These are phyloP conservation scores for Papiliotrema terrestris DNA, from an alignment of 1,284 basidiomycete species.

Conservation along the genomic window DNA sequence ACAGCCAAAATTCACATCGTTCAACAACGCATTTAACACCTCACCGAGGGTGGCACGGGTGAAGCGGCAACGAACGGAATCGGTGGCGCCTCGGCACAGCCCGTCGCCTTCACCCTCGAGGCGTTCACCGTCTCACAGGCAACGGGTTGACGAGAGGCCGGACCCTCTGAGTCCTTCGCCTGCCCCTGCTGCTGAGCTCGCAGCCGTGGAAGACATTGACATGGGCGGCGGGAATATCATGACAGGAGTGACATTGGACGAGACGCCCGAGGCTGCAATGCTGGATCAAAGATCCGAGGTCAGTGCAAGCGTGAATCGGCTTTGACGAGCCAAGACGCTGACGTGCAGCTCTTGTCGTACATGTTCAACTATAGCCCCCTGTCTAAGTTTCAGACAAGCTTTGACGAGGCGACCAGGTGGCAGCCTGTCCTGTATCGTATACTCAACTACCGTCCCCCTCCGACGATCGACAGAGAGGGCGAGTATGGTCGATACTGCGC, in stretches of 20 bases:
- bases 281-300: not conserved
- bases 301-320: not conserved
- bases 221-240: not conserved
- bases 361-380: conserved; percentile 27
- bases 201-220: not conserved
- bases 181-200: not conserved
- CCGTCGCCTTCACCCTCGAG: conserved; percentile 8
- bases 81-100: conserved; percentile 14
- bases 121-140: not conserved
- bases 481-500: conserved; percentile 9
- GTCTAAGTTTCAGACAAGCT: conserved; percentile 14
- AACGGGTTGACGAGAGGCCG: not conserved
- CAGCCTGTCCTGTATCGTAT: conserved; percentile 32
- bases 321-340: not conserved
- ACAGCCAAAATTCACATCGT: conserved; percentile 18
- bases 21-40: conserved; percentile 35
- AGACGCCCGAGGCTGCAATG: not conserved
- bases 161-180: not conserved
- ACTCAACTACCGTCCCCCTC: conserved; percentile 18
- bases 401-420: not conserved
- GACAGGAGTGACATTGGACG: no score
- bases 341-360: conserved; percentile 32
- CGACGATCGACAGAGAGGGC: not conserved
- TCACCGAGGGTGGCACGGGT: conserved; percentile 18
- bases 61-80: conserved; percentile 29